Base-by-base conservation (phyloP, 2,329 filamentous ascomycete genomes). In the Pseudogymnoascus sp. region DNA sequence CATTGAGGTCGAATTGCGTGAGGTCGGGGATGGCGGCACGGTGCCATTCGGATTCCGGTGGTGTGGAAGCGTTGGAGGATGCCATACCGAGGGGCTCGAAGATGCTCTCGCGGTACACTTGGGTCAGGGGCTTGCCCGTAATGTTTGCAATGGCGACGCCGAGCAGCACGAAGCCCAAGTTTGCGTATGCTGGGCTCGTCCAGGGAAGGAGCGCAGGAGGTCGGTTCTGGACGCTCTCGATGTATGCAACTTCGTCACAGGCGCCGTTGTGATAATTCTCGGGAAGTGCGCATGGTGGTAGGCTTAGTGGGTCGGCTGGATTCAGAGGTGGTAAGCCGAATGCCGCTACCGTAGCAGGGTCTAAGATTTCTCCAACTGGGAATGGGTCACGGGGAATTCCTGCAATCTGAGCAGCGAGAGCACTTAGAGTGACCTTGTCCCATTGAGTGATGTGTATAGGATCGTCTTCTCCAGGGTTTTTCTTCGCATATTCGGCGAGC, bases 171-270 rank as follows among this genome's bases (percentile, higher is more conserved):
- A 79, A 78, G 0, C 74, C 79, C 2, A 76, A 70, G 65, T 83
- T 82, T 29, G 80, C 79, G 68, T 84, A 84, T 2, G 75, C 71
- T 0, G 81, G 79, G 2, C 72, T 76, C 0, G 75, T 73, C 65
- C 77, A 79, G 0, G 80, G 75, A 0, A 71, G 67, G 59, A 78
- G 80, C 1, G 75, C 70, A 0, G 80, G 79, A 5, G 73, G 69
- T 4, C 69, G 69, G 58, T 67, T 66, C 17, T 66, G 67, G 13
- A 73, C 70, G n/a, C 70, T 70, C 7, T 68, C 59, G 35, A 70
- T 55, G n/a, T 27, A 12, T 3, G 48, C 27, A 5, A 55, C 17
- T 55, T 55, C 48, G 8, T 55, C 33, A 33, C 48, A 55, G 8
- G 29, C 48, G 17, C 48, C 17, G n/a, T 17, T 17, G 5, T 55